Conservation (phyloP, 1,284 basidiomycete species). For the Tylopilus sp. region DNA sequence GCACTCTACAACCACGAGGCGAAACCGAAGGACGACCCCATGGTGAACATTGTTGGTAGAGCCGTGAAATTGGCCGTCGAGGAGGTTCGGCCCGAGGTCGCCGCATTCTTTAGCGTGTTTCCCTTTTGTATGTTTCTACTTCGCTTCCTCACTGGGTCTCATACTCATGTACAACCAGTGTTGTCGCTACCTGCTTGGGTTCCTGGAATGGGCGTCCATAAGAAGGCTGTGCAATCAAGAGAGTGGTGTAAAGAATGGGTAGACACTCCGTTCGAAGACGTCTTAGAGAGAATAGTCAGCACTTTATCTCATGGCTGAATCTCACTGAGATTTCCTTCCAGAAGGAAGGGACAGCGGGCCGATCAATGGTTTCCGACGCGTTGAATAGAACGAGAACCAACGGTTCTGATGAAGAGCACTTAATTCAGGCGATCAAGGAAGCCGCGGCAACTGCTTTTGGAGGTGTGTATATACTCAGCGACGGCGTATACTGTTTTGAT, state of each 20-base stretch:
- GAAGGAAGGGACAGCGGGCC: slow-evolving; percentile 13
- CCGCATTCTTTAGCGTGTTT: slow-evolving; percentile 17
- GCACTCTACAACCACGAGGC: slow-evolving; percentile 25
- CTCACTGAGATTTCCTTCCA: slow-evolving; percentile 3
- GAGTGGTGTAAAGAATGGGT: slow-evolving; percentile 19
- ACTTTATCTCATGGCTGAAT: not conserved
- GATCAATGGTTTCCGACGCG: slow-evolving; percentile 11
- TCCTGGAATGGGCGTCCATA: slow-evolving; percentile 18
- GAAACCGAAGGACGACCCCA: slow-evolving; percentile 8
- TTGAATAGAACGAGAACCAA: slow-evolving; percentile 4
- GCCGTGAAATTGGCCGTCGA: slow-evolving; percentile 16
- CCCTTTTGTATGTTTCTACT: slow-evolving; percentile 8
- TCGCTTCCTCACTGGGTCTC: not conserved
- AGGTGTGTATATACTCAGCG: slow-evolving; percentile 5
- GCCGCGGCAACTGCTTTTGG: slow-evolving; percentile 18
- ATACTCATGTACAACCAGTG: slow-evolving; percentile 14
- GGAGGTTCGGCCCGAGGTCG: slow-evolving; percentile 20
- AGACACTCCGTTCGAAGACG: slow-evolving; percentile 22
- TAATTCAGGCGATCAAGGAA: slow-evolving; percentile 17
- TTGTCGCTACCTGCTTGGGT: slow-evolving; percentile 18
- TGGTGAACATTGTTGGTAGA: slow-evolving; percentile 18
- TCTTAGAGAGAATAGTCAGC: slow-evolving; percentile 16
- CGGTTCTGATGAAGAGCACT: not conserved
- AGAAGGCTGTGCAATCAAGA: slow-evolving; percentile 16
- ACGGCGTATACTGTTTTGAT: not conserved